Evolutionary conservation across 257 asterid genomes (phyloP), one percentile per base, ranked within the genome.

Genomic region (Scutellaria minor): DNA sequence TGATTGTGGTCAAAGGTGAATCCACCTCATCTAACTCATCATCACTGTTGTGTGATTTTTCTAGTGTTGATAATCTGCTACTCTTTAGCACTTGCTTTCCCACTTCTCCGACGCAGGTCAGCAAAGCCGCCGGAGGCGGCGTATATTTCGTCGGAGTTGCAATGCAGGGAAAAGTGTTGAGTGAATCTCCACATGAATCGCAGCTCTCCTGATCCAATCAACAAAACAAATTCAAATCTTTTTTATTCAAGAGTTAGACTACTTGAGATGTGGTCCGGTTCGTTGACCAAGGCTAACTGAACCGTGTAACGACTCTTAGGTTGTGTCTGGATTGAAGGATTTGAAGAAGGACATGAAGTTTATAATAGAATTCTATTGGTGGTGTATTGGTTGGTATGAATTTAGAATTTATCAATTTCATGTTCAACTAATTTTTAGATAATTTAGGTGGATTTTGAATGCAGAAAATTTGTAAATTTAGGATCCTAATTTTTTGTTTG

Each of bases 11-110:
- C 86, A 93, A 79, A 18, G 95, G 89, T 0, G 90, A 85, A 70
- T 89, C 88, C 11, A 93, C 81, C 76, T 89, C 98, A 20, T 87
- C 90, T 0, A 93, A 79, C 83, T 93, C 98, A 55, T 93, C 96
- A 8, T 93, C 98, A 27, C 98, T 93, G 8, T 83, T 83, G 78
- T 85, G 77, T 1, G 96, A 81, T 68, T 90, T 92, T 27, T 73
- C 80, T 11, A 92, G 84, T 44, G 87, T 74, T 7, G 91, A 76
- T 44, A 87, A 68, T 47, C 83, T 73, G 66, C 81, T 84, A 55
- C 79, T 82, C 41, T 77, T 78, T 4, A 77, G 76, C 40, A 81
- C 80, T 59, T 85, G 88, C 67, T 60, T 85, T 56, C 93, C 90
- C 8, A 81, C 85, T 65, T 88, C 92, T 68, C 87, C 87, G 72